Percentiles rank a stretch among this genome's conserved stretches.
Evolutionary conservation across 2,329 filamentous ascomycete species (phyloP).

Genomic region (Stachybotrys echinatus): DNA sequence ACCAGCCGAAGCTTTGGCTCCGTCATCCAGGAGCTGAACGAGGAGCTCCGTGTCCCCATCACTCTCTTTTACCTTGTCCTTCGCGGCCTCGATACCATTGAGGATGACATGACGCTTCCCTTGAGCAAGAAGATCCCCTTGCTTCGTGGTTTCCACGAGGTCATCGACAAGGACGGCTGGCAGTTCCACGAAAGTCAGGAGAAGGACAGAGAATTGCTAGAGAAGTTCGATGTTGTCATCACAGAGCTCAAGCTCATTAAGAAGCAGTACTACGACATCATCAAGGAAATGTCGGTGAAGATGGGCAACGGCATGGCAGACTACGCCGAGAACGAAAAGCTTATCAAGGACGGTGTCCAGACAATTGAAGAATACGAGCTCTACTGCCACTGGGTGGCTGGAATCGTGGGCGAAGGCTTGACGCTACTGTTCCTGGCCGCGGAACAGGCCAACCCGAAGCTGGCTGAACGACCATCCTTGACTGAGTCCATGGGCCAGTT

Average conservation of each 20-base stretch:
- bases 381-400: slow-evolving; percentile 98
- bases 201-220: slow-evolving; percentile 88
- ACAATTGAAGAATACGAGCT: slow-evolving; percentile 87
- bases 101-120: slow-evolving; percentile 94
- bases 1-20: slow-evolving; percentile 91
- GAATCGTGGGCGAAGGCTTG: slow-evolving; percentile 89
- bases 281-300: slow-evolving; percentile 85
- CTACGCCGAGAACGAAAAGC: slow-evolving; percentile 78
- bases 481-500: slow-evolving; percentile 97
- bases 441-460: slow-evolving; percentile 77
- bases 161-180: slow-evolving; percentile 83
- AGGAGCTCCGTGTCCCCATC: slow-evolving; percentile 84
- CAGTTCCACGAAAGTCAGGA: slow-evolving; percentile 84
- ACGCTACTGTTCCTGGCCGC: slow-evolving; percentile 87
- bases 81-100: slow-evolving; percentile 92
- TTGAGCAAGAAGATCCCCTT: slow-evolving; percentile 79
- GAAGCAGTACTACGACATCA: slow-evolving; percentile 75
- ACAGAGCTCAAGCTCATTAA: slow-evolving; percentile 86
- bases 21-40: slow-evolving; percentile 93
- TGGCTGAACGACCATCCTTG: slow-evolving; percentile 72
- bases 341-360: slow-evolving; percentile 73
- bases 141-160: slow-evolving; percentile 73
- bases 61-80: slow-evolving; percentile 90
- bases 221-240: slow-evolving; percentile 86
- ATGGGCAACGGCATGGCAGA: slow-evolving; percentile 99